A percentile compares a stretch with the other conserved stretches of the same genome.
phyloP scores from a whole-genome alignment of 345 rosid genomes.

The Punica granatum region DNA sequence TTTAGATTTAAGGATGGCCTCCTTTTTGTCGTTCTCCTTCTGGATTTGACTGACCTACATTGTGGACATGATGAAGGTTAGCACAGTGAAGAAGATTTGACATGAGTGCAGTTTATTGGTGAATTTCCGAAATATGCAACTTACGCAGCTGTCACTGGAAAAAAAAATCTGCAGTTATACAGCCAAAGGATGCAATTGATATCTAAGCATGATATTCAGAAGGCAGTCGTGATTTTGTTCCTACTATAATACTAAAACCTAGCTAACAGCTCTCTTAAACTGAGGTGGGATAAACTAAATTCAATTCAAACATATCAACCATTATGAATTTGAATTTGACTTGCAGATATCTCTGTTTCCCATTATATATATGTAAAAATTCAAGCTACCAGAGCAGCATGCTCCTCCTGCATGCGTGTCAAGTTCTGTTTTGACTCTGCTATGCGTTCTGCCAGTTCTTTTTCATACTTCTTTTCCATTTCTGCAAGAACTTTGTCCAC shows the following conservation, averaged over 20 bases:
- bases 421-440: conserved; percentile 52
- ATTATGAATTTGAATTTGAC: no score
- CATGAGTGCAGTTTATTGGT: neutral
- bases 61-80: conserved; percentile 9
- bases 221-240: neutral
- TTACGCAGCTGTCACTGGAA: neutral
- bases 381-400: conserved; percentile 48
- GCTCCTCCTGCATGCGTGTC: conserved; percentile 46
- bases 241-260: neutral
- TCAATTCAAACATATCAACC: conserved; percentile 2
- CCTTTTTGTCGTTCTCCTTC: conserved; percentile 52
- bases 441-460: conserved; percentile 42
- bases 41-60: conserved; percentile 41
- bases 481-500: conserved; percentile 44
- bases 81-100: neutral
- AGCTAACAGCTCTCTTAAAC: neutral
- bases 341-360: no score
- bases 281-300: neutral
- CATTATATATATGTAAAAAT: conserved; percentile 15
- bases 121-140: neutral
- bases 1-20: conserved; percentile 47
- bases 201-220: neutral
- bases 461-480: conserved; percentile 42
- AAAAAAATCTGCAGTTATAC: neutral
- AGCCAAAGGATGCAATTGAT: neutral